Evolutionary conservation across 495 filamentous ascomycete genomes (phyloP), one percentile per base, ranked within the genome.

Genomic region (Aspergillus diversus): DNA sequence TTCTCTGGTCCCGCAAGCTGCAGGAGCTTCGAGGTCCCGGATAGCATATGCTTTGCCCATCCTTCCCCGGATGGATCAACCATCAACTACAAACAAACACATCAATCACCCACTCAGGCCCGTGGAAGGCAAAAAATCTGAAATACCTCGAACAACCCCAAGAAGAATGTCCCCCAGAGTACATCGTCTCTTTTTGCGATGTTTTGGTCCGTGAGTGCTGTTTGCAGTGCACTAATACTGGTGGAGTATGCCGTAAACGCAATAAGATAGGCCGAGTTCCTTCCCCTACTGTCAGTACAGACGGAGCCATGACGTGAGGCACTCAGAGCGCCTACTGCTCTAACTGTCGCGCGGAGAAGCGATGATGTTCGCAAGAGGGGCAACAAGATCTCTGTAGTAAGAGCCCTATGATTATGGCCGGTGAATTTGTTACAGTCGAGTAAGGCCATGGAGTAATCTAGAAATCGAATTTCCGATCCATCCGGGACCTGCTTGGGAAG

Each of bases 21-120:
- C 1, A 53, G 50, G 21, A 53, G 50, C 16, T 53, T 21, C 16
- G 50, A 53, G 50, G 50, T 53, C 27, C 50, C 50, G 13, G 50
- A 53, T 27, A 53, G 27, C 50, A 53, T 53, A 53, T 53, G 50
- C 17, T 53, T 53, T 32, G 50, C 50, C 50, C 50, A 53, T 53
- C 50, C 50, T 33, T 53, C 21, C 6, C 50, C 50, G 16, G 50
- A 53, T 12, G 50, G 50, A 12, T 53, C 50, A 31, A 53, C 50
- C 50, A 53, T 53, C 21, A 53, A 11, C 50, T 53, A 33, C 16
- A 33, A 3, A 1, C 21, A 53, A 53, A 31, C 21, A 31, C 15
- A 53, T 53, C 50, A 53, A 21, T 31, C 33, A 21, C 27, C 8
- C n/a, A 11, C 3, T 11, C 3, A 13, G 27, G 3, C 50, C 16